Base-by-base conservation (phyloP, 768 basidiomycete species). In the Tylopilus balloui region DNA sequence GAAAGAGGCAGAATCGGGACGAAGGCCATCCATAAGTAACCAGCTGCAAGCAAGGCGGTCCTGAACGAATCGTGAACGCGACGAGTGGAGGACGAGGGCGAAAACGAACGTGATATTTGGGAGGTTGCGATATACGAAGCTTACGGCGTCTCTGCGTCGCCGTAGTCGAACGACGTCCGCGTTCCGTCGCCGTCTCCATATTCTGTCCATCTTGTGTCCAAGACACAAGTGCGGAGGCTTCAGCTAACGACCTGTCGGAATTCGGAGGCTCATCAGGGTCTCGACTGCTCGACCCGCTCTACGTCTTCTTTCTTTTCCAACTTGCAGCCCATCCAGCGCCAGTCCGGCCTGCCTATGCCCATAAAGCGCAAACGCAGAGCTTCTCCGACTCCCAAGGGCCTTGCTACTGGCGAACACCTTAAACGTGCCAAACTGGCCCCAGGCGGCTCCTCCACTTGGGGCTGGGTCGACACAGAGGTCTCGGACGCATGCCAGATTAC, bases 21-120 rank as follows among this genome's bases (percentile, higher is more conserved):
- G 6, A 79, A 69, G n/a, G 85, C 55, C 68, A 96, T 78, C 92
- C 93, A 98, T n/a, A 79, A 42, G 65, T 90, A 83, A 12, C 92
- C 92, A 5, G 71, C 69, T 21, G 74, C 45, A 45, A 91, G 76
- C 21, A 96, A 69, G 5, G 70, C 37, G 3, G 77, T 53, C 65
- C 90, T 90, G 40, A 20, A 25, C 4, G 12, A 31, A 25, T 59
- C 27, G 47, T 43, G 5, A 45, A 41, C 31, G 15, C 21, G 29
- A 15, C 39, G 44, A 20, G 39, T 21, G 28, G 3, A 32, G 20
- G 19, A 10, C 6, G 9, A 27, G 15, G 28, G 29, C 34, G 6
- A 17, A 3, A 10, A 64, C 66, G 48, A 41, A 67, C 68, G 57
- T 68, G 43, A 70, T 56, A 34, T 40, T 57, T 58, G 62, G 65